A percentile compares a stretch with the other conserved stretches of the same genome.
Conservation (phyloP, 495 filamentous ascomycete species). For the Hypoxylon intermedium region DNA sequence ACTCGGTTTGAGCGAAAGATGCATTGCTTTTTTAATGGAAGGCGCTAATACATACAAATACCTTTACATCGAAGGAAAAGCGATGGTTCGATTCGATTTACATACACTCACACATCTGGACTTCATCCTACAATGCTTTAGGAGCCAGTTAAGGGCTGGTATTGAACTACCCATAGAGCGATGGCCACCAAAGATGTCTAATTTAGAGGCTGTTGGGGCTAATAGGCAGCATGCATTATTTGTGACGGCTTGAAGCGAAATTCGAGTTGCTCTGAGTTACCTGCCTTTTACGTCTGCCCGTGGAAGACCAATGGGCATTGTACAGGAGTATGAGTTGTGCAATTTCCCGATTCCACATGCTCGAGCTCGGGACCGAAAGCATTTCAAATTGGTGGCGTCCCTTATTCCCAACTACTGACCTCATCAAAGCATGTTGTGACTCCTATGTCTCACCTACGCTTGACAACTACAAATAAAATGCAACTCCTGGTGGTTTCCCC, state of each 20-base stretch:
- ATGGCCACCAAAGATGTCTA: not conserved
- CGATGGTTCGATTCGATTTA: conserved; percentile 15
- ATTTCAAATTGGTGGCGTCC: not conserved
- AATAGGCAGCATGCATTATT: too few relatives aligned
- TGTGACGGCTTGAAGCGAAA: too few relatives aligned
- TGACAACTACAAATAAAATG: too few relatives aligned
- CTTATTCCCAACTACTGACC: not conserved
- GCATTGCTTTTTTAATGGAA: conserved; percentile 3
- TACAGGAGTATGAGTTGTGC: conserved; percentile 1
- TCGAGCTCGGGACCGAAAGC: not conserved
- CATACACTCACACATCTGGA: not conserved
- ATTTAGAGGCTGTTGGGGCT: not conserved
- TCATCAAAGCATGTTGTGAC: not conserved
- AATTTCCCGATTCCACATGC: not conserved
- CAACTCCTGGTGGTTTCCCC: too few relatives aligned
- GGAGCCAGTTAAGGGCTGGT: not conserved
- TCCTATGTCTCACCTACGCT: not conserved
- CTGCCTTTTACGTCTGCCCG: not conserved
- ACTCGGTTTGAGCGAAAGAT: conserved; percentile 6
- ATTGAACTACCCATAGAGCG: not conserved
- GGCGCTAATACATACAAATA: conserved; percentile 9
- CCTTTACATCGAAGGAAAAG: conserved; percentile 8
- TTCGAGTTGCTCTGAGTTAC: too few relatives aligned
- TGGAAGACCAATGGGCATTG: not conserved
- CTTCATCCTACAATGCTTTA: not conserved